A percentile compares a stretch with the other conserved stretches of the same genome.
Conservation (phyloP, 805 yeast species). For the Millerago galiae region DNA sequence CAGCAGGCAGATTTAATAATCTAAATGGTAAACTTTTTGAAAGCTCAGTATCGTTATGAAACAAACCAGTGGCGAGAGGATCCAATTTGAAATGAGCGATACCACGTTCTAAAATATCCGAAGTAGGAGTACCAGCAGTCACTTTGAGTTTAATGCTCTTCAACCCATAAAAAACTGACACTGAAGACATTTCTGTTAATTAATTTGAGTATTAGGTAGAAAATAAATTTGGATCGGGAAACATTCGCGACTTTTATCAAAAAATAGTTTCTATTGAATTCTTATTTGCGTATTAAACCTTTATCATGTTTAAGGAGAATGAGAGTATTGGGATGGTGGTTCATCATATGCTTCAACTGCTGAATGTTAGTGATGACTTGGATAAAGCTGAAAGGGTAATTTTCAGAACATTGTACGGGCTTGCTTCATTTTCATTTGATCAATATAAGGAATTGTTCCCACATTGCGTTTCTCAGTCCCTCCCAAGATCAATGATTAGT, state of each 20-base stretch:
- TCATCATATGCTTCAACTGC: too few relatives aligned
- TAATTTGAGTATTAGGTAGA: not conserved
- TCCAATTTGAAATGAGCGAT: constrained; percentile 32
- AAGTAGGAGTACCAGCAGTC: constrained; percentile 30
- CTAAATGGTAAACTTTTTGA: constrained; percentile 38
- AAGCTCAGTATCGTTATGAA: constrained; percentile 28
- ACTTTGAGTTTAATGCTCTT: constrained; percentile 28
- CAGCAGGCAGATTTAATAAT: constrained; percentile 36
- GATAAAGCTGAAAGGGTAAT: not conserved
- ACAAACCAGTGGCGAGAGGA: constrained; percentile 19
- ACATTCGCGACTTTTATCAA: not conserved
- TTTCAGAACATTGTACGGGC: constrained; percentile 1
- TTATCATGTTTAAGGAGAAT: too few relatives aligned
- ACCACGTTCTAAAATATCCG: constrained; percentile 31
- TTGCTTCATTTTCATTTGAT: not conserved
- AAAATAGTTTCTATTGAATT: too few relatives aligned
- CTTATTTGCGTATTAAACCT: too few relatives aligned
- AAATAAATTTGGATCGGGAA: too few relatives aligned
- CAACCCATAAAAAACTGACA: constrained; percentile 30
- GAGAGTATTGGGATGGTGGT: too few relatives aligned
- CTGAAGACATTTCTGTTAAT: constrained; percentile 28
- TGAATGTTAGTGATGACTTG: too few relatives aligned
- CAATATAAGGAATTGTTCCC: too few relatives aligned
- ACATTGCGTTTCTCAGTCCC: too few relatives aligned
- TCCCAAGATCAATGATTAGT: too few relatives aligned